Percentiles rank a stretch among this genome's conserved stretches.
These are phyloP conservation scores for Neonothopanus nambi DNA, from an alignment of 1,284 basidiomycete genomes.

Conservation along the genomic window DNA sequence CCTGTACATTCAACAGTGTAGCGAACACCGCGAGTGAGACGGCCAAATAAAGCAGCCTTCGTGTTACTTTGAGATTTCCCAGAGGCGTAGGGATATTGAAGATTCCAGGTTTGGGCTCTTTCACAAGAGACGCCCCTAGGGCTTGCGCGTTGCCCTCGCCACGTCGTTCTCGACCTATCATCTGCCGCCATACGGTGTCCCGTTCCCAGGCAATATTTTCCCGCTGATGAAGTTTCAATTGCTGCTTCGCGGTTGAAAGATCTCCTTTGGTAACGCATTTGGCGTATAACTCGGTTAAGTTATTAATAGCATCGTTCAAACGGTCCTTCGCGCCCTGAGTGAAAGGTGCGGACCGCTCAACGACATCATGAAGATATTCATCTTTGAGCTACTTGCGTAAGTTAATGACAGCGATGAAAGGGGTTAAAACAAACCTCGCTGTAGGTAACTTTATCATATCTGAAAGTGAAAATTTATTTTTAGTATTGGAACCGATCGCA, in stretches of 20 bases:
- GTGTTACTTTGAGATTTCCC: constrained; percentile 65
- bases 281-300: constrained; percentile 78
- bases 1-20: constrained; percentile 58
- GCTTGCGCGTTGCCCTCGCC: constrained; percentile 52
- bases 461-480: constrained; percentile 28
- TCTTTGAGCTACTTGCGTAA: constrained; percentile 66
- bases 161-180: constrained; percentile 89
- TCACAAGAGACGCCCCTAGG: constrained; percentile 46
- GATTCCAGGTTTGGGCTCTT: constrained; percentile 52
- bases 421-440: constrained; percentile 53
- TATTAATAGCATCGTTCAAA: constrained; percentile 62
- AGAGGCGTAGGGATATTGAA: constrained; percentile 60
- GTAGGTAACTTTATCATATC: constrained; percentile 94
- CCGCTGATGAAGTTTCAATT: constrained; percentile 86
- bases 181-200: constrained; percentile 96
- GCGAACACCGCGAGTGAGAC: constrained; percentile 61
- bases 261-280: constrained; percentile 87
- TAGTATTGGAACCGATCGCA: constrained; percentile 3
- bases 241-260: constrained; percentile 68
- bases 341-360: constrained; percentile 77
- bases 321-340: constrained; percentile 60
- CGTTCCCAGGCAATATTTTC: constrained; percentile 95
- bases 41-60: constrained; percentile 59
- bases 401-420: background rate
- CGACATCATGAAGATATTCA: constrained; percentile 74